Conservation (phyloP, 345 rosid species). For the Salix brachista region DNA sequence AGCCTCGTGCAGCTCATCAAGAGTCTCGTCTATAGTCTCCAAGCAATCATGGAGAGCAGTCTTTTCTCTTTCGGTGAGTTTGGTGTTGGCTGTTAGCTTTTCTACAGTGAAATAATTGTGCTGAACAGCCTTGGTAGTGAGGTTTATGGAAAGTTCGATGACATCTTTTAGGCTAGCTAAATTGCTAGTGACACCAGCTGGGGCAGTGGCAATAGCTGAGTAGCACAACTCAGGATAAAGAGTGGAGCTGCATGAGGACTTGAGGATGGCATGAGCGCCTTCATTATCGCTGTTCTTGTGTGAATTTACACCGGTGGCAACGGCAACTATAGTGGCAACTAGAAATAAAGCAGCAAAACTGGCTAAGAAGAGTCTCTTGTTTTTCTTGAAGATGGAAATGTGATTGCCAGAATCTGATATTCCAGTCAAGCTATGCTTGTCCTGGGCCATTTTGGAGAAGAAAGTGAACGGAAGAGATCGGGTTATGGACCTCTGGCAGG, state of each 20-base stretch:
- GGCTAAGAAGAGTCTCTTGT: constrained; percentile 30
- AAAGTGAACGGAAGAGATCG: not conserved
- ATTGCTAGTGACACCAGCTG: constrained; percentile 19
- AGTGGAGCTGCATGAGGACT: constrained; percentile 58
- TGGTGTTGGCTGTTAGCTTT: constrained; percentile 16
- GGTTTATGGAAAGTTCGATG: constrained; percentile 30
- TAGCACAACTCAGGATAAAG: constrained; percentile 63
- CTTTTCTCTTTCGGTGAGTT: constrained; percentile 52
- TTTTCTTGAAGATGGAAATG: constrained; percentile 21
- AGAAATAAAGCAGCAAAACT: constrained; percentile 36
- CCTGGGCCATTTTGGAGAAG: constrained; percentile 11
- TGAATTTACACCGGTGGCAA: constrained; percentile 39
- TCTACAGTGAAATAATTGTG: constrained; percentile 27
- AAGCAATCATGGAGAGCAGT: constrained; percentile 82
- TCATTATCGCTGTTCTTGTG: not conserved
- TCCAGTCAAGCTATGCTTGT: constrained; percentile 23
- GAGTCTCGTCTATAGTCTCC: constrained; percentile 79
- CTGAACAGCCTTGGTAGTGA: constrained; percentile 21
- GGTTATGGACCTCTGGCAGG: not conserved
- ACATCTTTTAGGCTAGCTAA: constrained; percentile 34
- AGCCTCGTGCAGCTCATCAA: constrained; percentile 66
- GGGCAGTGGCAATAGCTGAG: constrained; percentile 50
- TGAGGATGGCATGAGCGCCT: constrained; percentile 50
- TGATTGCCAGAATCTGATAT: constrained; percentile 16
- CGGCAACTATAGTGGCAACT: constrained; percentile 38